Conservation (phyloP, 805 yeast species). For the Candida tallmaniae region DNA sequence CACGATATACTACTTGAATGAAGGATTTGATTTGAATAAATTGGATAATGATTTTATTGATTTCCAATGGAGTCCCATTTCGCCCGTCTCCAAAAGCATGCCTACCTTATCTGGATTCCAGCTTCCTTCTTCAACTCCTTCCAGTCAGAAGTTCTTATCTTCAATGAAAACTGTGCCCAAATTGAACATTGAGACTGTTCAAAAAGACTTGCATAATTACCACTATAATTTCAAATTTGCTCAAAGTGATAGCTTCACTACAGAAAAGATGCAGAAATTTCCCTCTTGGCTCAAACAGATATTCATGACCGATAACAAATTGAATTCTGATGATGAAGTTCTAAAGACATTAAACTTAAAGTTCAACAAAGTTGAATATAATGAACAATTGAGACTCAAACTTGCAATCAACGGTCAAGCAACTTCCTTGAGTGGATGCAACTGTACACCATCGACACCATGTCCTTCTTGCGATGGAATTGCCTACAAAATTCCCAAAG, state of each 20-base stretch:
- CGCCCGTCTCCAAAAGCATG: slow-evolving; percentile 2
- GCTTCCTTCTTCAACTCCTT: slow-evolving; percentile 37
- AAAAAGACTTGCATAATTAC: slow-evolving; percentile 13
- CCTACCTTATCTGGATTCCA: slow-evolving; percentile 33
- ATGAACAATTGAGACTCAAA: slow-evolving; percentile 35
- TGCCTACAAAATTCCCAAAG: slow-evolving; percentile 36
- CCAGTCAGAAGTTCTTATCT: slow-evolving; percentile 30
- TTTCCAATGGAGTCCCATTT: slow-evolving; percentile 3
- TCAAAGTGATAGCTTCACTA: slow-evolving; percentile 6
- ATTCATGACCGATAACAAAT: neutral
- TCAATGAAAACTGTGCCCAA: slow-evolving; percentile 28
- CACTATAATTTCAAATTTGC: slow-evolving; percentile 22
- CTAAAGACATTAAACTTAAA: slow-evolving; percentile 21
- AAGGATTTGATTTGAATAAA: slow-evolving; percentile 6
- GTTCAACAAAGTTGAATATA: slow-evolving; percentile 35
- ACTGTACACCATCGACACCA: slow-evolving; percentile 37
- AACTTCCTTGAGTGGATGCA: neutral
- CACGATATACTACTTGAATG: slow-evolving; percentile 6
- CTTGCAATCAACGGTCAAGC: slow-evolving; percentile 19
- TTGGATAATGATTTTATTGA: slow-evolving; percentile 7
- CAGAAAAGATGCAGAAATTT: slow-evolving; percentile 12
- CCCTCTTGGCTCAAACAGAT: slow-evolving; percentile 31
- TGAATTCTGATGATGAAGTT: slow-evolving; percentile 16
- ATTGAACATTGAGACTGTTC: slow-evolving; percentile 15
- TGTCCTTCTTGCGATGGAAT: slow-evolving; percentile 41